These are phyloP conservation scores for Fraxinus albicans DNA, from an alignment of 305 asterid genomes.

Conservation along the genomic window DNA sequence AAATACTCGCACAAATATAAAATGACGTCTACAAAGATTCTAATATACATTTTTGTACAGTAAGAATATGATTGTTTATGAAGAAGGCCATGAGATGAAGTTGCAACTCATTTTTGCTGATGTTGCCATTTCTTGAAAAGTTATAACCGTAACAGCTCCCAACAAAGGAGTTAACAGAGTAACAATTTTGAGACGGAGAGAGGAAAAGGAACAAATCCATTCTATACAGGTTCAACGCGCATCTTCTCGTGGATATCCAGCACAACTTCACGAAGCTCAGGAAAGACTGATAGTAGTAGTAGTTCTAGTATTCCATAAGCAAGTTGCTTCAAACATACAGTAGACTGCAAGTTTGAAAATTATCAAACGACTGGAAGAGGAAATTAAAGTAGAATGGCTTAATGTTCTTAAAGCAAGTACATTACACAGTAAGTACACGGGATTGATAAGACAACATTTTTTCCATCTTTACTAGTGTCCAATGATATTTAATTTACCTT, in stretches of 20 bases:
- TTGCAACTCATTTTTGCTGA: not conserved
- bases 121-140: not conserved
- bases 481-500: not conserved
- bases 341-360: slow-evolving; percentile 53
- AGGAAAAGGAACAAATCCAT: slow-evolving; percentile 11
- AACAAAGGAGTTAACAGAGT: not conserved
- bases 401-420: not conserved
- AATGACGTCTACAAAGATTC: not conserved
- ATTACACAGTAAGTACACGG: not conserved
- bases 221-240: slow-evolving; percentile 40
- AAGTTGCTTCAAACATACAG: slow-evolving; percentile 90
- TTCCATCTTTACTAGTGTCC: not conserved
- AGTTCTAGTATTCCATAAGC: slow-evolving; percentile 90
- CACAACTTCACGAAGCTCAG: slow-evolving; percentile 72
- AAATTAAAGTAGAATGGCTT: not conserved
- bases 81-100: not conserved
- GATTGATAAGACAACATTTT: not conserved
- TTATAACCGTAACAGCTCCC: not conserved
- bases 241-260: slow-evolving; percentile 65
- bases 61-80: not conserved
- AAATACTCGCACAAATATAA: not conserved
- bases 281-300: slow-evolving; percentile 68
- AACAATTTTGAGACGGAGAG: not conserved
- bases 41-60: not conserved
- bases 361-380: not conserved